phyloP scores from a whole-genome alignment of 257 asterid genomes.

The Jaltomata sinuosa region DNA sequence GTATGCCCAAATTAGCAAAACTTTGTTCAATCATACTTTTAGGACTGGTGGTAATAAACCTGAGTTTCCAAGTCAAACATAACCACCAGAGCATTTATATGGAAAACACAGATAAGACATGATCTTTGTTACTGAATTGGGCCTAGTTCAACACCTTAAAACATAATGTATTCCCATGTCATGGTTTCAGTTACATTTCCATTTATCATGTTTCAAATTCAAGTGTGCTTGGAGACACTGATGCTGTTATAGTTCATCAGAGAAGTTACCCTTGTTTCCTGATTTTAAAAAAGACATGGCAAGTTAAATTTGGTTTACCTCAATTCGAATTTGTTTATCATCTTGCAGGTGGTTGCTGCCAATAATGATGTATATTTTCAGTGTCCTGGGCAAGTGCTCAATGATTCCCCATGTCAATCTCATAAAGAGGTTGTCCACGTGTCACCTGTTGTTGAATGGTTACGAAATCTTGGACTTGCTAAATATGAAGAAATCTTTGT shows the following conservation, averaged over 20 bases:
- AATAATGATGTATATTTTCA: slow-evolving; percentile 27
- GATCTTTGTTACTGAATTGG: background rate
- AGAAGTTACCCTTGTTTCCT: background rate
- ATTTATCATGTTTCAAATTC: background rate
- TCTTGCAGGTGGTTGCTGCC: slow-evolving; percentile 39
- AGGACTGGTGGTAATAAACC: background rate
- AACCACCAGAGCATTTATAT: background rate
- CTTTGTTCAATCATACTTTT: background rate
- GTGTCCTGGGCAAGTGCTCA: slow-evolving; percentile 59
- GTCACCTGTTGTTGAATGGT: slow-evolving; percentile 64
- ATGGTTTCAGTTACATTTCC: background rate
- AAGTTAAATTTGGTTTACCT: background rate
- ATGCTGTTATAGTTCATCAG: background rate
- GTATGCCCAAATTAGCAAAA: background rate
- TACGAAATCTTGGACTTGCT: slow-evolving; percentile 59
- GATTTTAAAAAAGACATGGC: background rate
- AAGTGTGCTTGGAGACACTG: background rate
- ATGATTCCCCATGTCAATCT: slow-evolving; percentile 48
- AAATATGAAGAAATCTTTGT: slow-evolving; percentile 71
- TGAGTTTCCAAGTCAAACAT: background rate
- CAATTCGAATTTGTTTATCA: background rate
- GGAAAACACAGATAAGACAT: background rate
- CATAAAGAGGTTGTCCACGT: slow-evolving; percentile 20
- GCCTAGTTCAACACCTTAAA: background rate
- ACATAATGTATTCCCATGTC: background rate